Evolutionary conservation across 2,329 filamentous ascomycete species (phyloP).

Genomic region (Pseudocercospora fijiensis): DNA sequence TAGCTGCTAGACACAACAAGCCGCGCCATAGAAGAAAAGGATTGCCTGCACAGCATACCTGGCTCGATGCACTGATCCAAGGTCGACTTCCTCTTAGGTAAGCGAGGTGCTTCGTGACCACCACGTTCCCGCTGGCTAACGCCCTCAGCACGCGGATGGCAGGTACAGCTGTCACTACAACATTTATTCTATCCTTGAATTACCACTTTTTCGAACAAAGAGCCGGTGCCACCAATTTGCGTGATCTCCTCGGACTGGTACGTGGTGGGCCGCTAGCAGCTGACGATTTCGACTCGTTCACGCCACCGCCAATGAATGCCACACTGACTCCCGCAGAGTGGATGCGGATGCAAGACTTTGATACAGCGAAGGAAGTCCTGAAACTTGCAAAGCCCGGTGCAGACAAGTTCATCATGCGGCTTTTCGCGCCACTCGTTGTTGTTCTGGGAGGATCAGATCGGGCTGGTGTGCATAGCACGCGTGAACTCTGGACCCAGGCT

Average conservation of each 20-base stretch:
- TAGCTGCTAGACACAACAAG: slow-evolving; percentile 47
- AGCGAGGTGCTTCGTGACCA: background rate
- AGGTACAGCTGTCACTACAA: slow-evolving; percentile 69
- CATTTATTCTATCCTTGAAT: slow-evolving; percentile 70
- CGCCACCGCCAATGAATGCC: slow-evolving; percentile 65
- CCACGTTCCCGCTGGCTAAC: background rate
- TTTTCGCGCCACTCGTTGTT: slow-evolving; percentile 73
- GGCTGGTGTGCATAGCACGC: slow-evolving; percentile 45
- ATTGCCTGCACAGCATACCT: slow-evolving; percentile 48
- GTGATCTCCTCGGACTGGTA: slow-evolving; percentile 35
- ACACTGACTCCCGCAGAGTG: slow-evolving; percentile 74
- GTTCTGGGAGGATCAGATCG: slow-evolving; percentile 68
- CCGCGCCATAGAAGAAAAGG: slow-evolving; percentile 24
- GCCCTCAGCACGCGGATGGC: slow-evolving; percentile 66
- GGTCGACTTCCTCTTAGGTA: slow-evolving; percentile 59
- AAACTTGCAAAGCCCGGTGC: slow-evolving; percentile 70
- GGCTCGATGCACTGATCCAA: slow-evolving; percentile 62
- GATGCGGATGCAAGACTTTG: slow-evolving; percentile 74
- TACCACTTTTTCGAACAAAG: slow-evolving; percentile 73
- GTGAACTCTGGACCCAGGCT: slow-evolving; percentile 56
- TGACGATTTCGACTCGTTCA: slow-evolving; percentile 33
- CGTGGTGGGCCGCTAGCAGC: slow-evolving; percentile 23
- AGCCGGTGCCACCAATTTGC: slow-evolving; percentile 37
- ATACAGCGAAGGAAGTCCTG: slow-evolving; percentile 74
- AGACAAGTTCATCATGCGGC: slow-evolving; percentile 69